Base-by-base conservation (phyloP, 106 monocot species). In the Amphibolis antarctica region DNA sequence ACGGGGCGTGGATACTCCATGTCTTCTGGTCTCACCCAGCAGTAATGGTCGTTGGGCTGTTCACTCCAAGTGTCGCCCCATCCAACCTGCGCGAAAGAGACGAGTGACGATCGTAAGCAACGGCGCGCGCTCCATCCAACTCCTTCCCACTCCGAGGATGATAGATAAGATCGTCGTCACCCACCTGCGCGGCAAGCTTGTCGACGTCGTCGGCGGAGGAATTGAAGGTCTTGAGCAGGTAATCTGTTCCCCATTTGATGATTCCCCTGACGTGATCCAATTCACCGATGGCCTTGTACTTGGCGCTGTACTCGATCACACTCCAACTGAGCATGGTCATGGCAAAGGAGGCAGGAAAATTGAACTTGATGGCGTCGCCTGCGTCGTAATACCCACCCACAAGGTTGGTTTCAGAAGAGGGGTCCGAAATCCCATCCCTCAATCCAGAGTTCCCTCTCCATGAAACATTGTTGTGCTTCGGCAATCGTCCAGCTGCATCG, bases 321-420 rank as follows among this genome's bases (percentile, higher is more conserved):
- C 91, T 91, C 91, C 91, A 91, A 68, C 91, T 91, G 42, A 91
- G 74, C 71, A 91, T 73, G 21, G 91, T 91, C 81, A 86, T 91
- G 42, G 91, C 68, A 59, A 86, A 91, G 55, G 86, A 81, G 14
- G 71, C 57, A 5, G 91, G 91, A 22, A 91, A 91, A 60, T 91
- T 86, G 83, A 86, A 91, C 76, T 91, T 91, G 58, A 86, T 83
- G 7, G 91, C 91, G 12, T 86, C 91, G 14, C 91, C 91, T 15
- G 86, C 91, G 53, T 91, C 91, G 20, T 91, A 91, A 69, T 68
- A 91, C 9, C 91, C 91, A 0, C 91, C 91, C 0, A 86, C 86
- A 5, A 91, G 71, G 48, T 68, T 91, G 54, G 68, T 67, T 45
- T 63, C 51, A n/a, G 71, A 65, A 28, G 86, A 59, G 0, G 74